Percentiles rank a stretch among this genome's conserved stretches.
phyloP scores from a whole-genome alignment of 2,329 filamentous ascomycete genomes.

The Claviceps quebecensis region DNA sequence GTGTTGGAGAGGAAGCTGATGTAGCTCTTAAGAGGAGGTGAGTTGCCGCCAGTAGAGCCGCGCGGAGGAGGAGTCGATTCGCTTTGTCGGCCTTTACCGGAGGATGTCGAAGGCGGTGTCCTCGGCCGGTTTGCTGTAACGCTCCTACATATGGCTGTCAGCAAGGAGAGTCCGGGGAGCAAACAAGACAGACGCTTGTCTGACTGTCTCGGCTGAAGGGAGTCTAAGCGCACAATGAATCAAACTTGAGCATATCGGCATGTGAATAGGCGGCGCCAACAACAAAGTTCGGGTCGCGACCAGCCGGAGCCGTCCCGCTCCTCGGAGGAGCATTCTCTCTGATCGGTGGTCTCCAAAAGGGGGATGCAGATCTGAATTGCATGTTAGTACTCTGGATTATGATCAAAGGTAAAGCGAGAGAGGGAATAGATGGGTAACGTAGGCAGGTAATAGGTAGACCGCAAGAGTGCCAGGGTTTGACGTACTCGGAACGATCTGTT shows the following conservation, averaged over 20 bases:
- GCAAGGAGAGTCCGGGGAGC: not conserved
- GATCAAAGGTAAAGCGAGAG: not conserved
- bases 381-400: slow-evolving; percentile 14
- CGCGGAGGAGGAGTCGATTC: slow-evolving; percentile 44
- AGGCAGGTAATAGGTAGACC: not conserved
- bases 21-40: slow-evolving; percentile 59
- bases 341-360: slow-evolving; percentile 66
- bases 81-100: slow-evolving; percentile 32
- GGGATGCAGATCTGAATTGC: slow-evolving; percentile 56
- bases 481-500: slow-evolving; percentile 50
- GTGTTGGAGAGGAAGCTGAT: slow-evolving; percentile 69
- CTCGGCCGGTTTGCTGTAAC: slow-evolving; percentile 51
- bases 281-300: slow-evolving; percentile 55
- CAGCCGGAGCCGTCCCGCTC: slow-evolving; percentile 22
- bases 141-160: slow-evolving; percentile 29
- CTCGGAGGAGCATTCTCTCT: slow-evolving; percentile 39
- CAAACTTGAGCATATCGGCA: slow-evolving; percentile 83
- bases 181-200: not conserved
- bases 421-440: not conserved
- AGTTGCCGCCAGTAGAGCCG: slow-evolving; percentile 37
- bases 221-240: slow-evolving; percentile 48
- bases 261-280: slow-evolving; percentile 95
- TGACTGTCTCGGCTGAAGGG: not conserved
- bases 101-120: slow-evolving; percentile 56
- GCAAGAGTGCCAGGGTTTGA: slow-evolving; percentile 9